Percentiles rank a stretch among this genome's conserved stretches.
Conservation (phyloP, 306 rosid species). For the Arachis stenosperma region DNA sequence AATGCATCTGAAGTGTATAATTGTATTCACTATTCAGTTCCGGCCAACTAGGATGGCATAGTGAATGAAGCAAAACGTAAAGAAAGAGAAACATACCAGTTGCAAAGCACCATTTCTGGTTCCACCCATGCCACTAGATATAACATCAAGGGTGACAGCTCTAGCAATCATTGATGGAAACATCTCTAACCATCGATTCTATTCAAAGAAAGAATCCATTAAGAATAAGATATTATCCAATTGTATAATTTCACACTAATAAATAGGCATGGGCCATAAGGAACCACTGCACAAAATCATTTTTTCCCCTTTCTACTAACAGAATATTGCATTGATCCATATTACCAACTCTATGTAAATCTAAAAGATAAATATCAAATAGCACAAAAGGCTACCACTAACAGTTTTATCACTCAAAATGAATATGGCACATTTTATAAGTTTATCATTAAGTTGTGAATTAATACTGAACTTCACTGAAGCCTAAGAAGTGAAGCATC, state of each 20-base stretch:
- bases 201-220: slow-evolving; percentile 33
- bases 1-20: slow-evolving; percentile 61
- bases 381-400: background rate
- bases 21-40: slow-evolving; percentile 18
- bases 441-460: background rate
- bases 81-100: slow-evolving; percentile 55
- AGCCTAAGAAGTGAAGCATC: slow-evolving; percentile 13
- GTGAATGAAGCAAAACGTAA: background rate
- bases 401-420: background rate
- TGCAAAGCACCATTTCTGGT: slow-evolving; percentile 78
- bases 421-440: background rate
- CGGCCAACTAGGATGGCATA: background rate
- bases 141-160: slow-evolving; percentile 59
- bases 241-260: slow-evolving; percentile 8
- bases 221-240: slow-evolving; percentile 27
- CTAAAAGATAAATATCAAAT: background rate
- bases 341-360: background rate
- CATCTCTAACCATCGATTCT: slow-evolving; percentile 91
- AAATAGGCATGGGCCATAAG: background rate
- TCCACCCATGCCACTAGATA: slow-evolving; percentile 73
- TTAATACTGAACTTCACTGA: slow-evolving; percentile 14
- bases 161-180: slow-evolving; percentile 77
- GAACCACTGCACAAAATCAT: slow-evolving; percentile 3
- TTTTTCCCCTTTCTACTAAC: background rate
- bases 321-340: slow-evolving; percentile 5